Evolutionary conservation across 2,329 filamentous ascomycete genomes (phyloP).

Genomic region (Cryphonectria japonica): DNA sequence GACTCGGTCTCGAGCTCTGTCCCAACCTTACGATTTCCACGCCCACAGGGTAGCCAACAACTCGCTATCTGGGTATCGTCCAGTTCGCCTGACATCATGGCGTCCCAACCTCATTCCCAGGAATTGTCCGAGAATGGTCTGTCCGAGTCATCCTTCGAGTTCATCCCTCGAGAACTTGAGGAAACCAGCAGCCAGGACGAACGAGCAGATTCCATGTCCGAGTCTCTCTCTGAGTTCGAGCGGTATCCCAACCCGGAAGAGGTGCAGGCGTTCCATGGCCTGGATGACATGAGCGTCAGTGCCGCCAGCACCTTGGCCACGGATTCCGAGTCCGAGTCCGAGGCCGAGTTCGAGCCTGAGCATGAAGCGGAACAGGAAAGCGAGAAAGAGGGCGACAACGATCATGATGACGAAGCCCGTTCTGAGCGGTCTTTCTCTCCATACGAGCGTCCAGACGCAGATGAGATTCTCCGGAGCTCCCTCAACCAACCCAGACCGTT

Average conservation of each 20-base stretch:
- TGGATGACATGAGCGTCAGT: constrained; percentile 41
- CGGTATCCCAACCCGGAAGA: constrained; percentile 50
- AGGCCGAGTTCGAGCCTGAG: constrained; percentile 33
- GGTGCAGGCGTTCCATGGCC: constrained; percentile 55
- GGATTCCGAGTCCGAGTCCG: constrained; percentile 36
- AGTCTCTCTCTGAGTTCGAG: constrained; percentile 26
- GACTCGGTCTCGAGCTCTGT: constrained; percentile 35
- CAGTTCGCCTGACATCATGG: constrained; percentile 62
- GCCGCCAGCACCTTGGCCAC: constrained; percentile 33
- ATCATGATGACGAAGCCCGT: not conserved
- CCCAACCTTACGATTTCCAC: constrained; percentile 59
- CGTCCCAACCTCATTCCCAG: constrained; percentile 44
- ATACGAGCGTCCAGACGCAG: constrained; percentile 41
- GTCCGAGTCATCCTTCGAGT: constrained; percentile 60
- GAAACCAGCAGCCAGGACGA: constrained; percentile 59
- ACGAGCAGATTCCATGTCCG: constrained; percentile 34
- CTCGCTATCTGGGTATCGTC: constrained; percentile 64
- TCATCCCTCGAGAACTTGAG: constrained; percentile 50
- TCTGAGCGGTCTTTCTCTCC: not conserved
- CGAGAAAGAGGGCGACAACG: constrained; percentile 39
- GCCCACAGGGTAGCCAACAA: constrained; percentile 56
- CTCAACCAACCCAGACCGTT: constrained; percentile 37
- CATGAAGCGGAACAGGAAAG: constrained; percentile 49
- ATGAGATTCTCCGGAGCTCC: constrained; percentile 51
- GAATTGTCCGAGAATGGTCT: constrained; percentile 54